Evolutionary conservation across 257 asterid genomes (phyloP).

Genomic region (Scutellaria minor): DNA sequence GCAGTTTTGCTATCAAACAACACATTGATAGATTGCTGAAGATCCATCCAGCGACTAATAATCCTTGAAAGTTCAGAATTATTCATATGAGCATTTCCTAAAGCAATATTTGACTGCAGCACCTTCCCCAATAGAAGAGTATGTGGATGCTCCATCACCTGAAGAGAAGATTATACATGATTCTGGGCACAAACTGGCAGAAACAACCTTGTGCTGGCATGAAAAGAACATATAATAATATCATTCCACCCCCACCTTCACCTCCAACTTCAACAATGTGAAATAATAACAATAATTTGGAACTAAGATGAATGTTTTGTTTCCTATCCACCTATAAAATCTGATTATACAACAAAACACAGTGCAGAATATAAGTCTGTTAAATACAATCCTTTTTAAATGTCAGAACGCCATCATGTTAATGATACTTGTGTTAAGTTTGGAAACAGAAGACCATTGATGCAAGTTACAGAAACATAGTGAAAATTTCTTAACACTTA

Average conservation of each 20-base stretch:
- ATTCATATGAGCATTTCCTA: slow-evolving; percentile 68
- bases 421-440: background rate
- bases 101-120: slow-evolving; percentile 74
- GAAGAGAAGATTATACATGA: slow-evolving; percentile 31
- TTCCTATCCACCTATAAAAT: slow-evolving; percentile 13
- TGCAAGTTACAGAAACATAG: slow-evolving; percentile 10
- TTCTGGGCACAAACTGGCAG: slow-evolving; percentile 18
- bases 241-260: slow-evolving; percentile 2
- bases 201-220: slow-evolving; percentile 8
- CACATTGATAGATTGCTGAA: slow-evolving; percentile 85
- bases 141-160: slow-evolving; percentile 95
- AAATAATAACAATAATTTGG: background rate
- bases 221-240: slow-evolving; percentile 24
- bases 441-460: background rate
- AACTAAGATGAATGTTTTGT: background rate
- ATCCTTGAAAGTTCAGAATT: slow-evolving; percentile 61
- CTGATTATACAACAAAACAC: slow-evolving; percentile 1
- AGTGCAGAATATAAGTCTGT: background rate
- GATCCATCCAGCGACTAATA: slow-evolving; percentile 79
- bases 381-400: slow-evolving; percentile 5
- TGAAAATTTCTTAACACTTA: slow-evolving; percentile 51
- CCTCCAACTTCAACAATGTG: slow-evolving; percentile 12
- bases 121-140: slow-evolving; percentile 81
- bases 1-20: slow-evolving; percentile 84
- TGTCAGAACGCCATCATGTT: slow-evolving; percentile 17